These are phyloP conservation scores for Biscogniauxia mediterranea DNA, from an alignment of 2,329 filamentous ascomycete species.

Conservation along the genomic window DNA sequence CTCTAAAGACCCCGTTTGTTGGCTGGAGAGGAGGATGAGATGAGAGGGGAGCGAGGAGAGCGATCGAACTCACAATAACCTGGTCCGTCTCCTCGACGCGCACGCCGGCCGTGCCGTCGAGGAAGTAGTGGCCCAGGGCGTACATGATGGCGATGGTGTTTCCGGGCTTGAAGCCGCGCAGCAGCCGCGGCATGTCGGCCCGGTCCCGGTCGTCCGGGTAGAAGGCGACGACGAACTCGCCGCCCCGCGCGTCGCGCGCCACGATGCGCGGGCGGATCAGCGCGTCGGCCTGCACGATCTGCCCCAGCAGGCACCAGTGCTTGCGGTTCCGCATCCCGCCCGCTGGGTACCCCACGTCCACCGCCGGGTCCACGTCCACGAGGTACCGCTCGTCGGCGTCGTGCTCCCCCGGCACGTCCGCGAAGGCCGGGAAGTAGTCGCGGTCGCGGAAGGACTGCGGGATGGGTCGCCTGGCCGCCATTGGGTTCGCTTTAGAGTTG, in stretches of 20 bases:
- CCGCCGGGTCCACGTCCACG: background rate
- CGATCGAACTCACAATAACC: constrained; percentile 7
- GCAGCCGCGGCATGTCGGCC: constrained; percentile 16
- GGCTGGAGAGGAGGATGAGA: too few relatives aligned
- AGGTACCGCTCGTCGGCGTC: constrained; percentile 9
- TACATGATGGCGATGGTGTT: constrained; percentile 26
- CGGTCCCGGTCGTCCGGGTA: constrained; percentile 16
- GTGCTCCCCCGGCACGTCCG: constrained; percentile 6
- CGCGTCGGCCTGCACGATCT: constrained; percentile 33
- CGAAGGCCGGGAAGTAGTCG: constrained; percentile 15
- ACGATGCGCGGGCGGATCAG: constrained; percentile 16
- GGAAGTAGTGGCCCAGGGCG: constrained; percentile 12
- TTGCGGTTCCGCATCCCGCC: constrained; percentile 4
- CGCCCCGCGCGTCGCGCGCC: constrained; percentile 14
- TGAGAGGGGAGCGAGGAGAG: too few relatives aligned
- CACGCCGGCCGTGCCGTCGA: constrained; percentile 9
- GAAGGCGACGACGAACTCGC: constrained; percentile 16
- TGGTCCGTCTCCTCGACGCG: constrained; percentile 13
- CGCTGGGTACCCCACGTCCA: background rate
- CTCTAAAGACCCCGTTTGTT: background rate
- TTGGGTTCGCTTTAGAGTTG: too few relatives aligned
- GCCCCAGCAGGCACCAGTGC: constrained; percentile 19
- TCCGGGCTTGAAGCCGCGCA: constrained; percentile 18
- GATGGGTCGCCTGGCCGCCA: too few relatives aligned
- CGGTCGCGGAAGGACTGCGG: constrained; percentile 12